Percentiles rank a stretch among this genome's conserved stretches.
Evolutionary conservation across 192 early-diverging fungal genomes (phyloP).

Genomic region (Umbelopsis vinacea): DNA sequence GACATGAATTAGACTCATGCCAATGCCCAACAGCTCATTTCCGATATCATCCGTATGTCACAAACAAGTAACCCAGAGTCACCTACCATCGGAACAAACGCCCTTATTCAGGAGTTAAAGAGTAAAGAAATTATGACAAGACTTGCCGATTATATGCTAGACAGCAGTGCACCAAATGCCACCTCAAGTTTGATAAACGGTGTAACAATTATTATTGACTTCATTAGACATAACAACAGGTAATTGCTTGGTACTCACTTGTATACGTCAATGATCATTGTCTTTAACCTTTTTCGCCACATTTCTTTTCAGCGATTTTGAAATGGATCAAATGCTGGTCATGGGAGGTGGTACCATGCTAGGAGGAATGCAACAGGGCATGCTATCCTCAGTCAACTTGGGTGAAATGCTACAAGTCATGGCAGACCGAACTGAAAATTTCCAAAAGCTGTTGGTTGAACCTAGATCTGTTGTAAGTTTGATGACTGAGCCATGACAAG

Average conservation of each 20-base stretch:
- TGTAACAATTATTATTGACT: conserved; percentile 95
- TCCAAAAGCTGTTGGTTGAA: conserved; percentile 73
- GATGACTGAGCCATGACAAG: background rate
- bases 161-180: conserved; percentile 71
- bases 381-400: conserved; percentile 51
- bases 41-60: conserved; percentile 46
- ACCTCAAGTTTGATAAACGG: conserved; percentile 92
- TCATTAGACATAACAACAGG: conserved; percentile 97
- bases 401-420: conserved; percentile 91
- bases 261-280: background rate
- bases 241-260: conserved; percentile 24
- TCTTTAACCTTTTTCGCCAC: background rate
- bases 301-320: conserved; percentile 30
- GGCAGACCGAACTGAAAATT: conserved; percentile 73
- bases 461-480: conserved; percentile 74
- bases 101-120: conserved; percentile 39
- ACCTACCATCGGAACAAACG: conserved; percentile 43
- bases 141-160: conserved; percentile 90
- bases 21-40: conserved; percentile 47
- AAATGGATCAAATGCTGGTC: conserved; percentile 32
- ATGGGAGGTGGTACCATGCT: conserved; percentile 9
- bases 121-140: conserved; percentile 76
- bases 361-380: conserved; percentile 18
- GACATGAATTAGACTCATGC: conserved; percentile 43
- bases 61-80: conserved; percentile 42